A percentile compares a stretch with the other conserved stretches of the same genome.
Evolutionary conservation across 352 stramenopile species (phyloP).

Genomic region (Pythium scleroteichum): DNA sequence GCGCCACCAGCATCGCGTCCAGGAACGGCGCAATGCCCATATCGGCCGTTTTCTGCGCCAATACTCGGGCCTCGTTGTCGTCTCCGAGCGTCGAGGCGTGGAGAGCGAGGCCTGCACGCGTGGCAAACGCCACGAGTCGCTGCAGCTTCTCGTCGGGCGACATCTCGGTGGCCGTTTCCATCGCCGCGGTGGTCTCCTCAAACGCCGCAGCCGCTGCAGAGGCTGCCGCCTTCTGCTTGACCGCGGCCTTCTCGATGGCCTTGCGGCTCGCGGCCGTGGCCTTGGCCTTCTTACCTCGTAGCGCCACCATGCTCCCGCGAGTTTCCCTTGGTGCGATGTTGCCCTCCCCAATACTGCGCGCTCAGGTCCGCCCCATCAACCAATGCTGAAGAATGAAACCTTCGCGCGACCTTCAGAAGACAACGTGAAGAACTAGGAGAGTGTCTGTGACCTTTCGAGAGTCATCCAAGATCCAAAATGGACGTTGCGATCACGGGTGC

Average conservation of each 20-base stretch:
- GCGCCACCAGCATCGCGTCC: slow-evolving; percentile 53
- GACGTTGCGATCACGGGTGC: no score
- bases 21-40: slow-evolving; percentile 33
- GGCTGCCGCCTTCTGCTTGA: slow-evolving; percentile 8
- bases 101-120: slow-evolving; percentile 41
- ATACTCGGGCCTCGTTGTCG: not conserved
- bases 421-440: slow-evolving; percentile 12
- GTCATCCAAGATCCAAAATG: no score
- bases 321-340: slow-evolving; percentile 7
- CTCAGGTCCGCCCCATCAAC: slow-evolving; percentile 16
- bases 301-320: slow-evolving; percentile 53
- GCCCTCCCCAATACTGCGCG: slow-evolving; percentile 25
- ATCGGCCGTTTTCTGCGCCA: not conserved
- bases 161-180: slow-evolving; percentile 5
- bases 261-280: slow-evolving; percentile 55
- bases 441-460: slow-evolving; percentile 23
- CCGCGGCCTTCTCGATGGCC: slow-evolving; percentile 43
- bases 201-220: not conserved
- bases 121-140: slow-evolving; percentile 49
- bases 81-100: not conserved
- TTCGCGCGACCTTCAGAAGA: slow-evolving; percentile 32
- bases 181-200: not conserved
- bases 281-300: slow-evolving; percentile 75
- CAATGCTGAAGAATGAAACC: slow-evolving; percentile 24
- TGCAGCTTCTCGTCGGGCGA: slow-evolving; percentile 30